Evolutionary conservation across 495 filamentous ascomycete species (phyloP).

Genomic region (Penicillium flavigenum): DNA sequence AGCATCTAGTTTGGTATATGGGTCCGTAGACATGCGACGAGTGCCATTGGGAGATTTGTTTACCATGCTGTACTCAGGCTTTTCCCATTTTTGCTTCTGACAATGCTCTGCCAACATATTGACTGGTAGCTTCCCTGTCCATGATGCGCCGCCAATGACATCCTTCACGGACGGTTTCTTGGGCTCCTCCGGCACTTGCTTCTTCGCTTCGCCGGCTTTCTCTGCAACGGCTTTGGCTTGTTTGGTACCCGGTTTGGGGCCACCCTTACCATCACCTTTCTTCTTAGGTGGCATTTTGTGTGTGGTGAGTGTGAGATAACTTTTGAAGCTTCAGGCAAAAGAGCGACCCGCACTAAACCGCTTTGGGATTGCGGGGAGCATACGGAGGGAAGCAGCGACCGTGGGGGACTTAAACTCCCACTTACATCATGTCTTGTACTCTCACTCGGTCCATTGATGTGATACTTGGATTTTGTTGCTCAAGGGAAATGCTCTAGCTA

Average conservation of each 20-base stretch:
- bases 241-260: conserved; percentile 47
- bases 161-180: conserved; percentile 81
- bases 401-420: conserved; percentile 2
- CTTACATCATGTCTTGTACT: background rate
- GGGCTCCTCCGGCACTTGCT: conserved; percentile 50
- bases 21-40: conserved; percentile 1
- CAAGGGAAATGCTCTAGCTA: background rate
- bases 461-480: background rate
- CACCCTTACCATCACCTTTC: conserved; percentile 42
- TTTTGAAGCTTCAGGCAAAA: conserved; percentile 19
- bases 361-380: conserved; percentile 33
- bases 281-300: conserved; percentile 45
- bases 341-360: conserved; percentile 39
- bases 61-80: conserved; percentile 85
- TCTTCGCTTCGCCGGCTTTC: conserved; percentile 38
- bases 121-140: conserved; percentile 95
- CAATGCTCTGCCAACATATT: conserved; percentile 92
- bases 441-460: conserved; percentile 1
- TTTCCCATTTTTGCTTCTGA: conserved; percentile 92
- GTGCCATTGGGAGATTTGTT: conserved; percentile 1
- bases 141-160: conserved; percentile 90
- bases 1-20: conserved; percentile 7
- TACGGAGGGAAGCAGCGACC: conserved; percentile 6
- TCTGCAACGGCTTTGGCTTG: conserved; percentile 46
- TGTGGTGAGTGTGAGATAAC: conserved; percentile 6